Conservation (phyloP, 2,329 filamentous ascomycete genomes). For the Chalaropsis thielavioides region DNA sequence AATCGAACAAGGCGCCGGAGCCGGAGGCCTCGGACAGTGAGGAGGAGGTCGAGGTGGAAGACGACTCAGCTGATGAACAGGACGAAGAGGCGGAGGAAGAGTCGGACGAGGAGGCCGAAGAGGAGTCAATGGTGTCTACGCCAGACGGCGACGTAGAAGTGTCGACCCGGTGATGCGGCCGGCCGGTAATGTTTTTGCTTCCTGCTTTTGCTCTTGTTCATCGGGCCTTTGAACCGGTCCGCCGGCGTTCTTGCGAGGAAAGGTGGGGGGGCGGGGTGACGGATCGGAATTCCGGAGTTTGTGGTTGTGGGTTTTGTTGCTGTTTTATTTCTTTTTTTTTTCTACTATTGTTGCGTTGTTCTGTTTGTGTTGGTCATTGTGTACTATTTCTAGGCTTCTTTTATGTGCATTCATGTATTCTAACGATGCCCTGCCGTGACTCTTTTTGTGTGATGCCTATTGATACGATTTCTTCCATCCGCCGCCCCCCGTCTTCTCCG, state of each 20-base stretch:
- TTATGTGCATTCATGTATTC: slow-evolving; percentile 2
- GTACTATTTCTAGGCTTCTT: slow-evolving; percentile 4
- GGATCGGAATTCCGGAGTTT: background rate
- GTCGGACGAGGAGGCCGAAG: slow-evolving; percentile 3
- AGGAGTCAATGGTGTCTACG: slow-evolving; percentile 15
- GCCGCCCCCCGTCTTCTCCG: background rate
- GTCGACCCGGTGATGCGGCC: slow-evolving; percentile 1
- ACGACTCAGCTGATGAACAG: background rate
- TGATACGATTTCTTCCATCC: background rate
- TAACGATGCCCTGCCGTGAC: background rate
- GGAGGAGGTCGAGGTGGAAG: slow-evolving; percentile 12
- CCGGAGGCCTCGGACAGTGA: slow-evolving; percentile 12
- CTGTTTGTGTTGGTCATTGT: background rate
- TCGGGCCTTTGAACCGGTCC: too few species aligned
- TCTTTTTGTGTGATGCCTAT: background rate
- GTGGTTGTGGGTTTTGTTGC: slow-evolving; percentile 10
- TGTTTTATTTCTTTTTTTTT: background rate
- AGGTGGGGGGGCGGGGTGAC: too few species aligned
- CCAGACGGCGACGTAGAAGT: slow-evolving; percentile 15
- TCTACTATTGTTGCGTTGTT: background rate
- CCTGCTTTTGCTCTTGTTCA: slow-evolving; percentile 14
- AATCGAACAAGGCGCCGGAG: too few species aligned
- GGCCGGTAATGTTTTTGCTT: background rate
- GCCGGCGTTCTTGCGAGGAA: too few species aligned
- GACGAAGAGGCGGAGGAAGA: background rate